Percentiles rank a stretch among this genome's conserved stretches.
These are phyloP conservation scores for Termitomyces sp. DNA, from an alignment of 768 basidiomycete species.

Conservation along the genomic window DNA sequence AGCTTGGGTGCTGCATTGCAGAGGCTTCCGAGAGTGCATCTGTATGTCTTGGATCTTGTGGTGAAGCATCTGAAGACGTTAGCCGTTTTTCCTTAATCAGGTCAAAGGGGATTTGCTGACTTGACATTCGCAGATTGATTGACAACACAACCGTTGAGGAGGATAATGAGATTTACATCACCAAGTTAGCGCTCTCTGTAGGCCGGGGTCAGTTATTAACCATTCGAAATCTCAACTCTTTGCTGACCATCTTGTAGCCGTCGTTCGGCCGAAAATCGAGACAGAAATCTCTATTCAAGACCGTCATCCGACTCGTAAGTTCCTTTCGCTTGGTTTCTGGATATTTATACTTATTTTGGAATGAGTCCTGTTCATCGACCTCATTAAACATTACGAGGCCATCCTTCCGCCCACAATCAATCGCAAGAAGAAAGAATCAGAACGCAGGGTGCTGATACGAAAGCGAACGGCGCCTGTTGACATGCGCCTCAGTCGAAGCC, in stretches of 20 bases:
- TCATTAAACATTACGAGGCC: slow-evolving; percentile 67
- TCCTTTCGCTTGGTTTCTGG: not conserved
- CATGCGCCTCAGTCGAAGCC: slow-evolving; percentile 79
- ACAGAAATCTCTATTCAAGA: slow-evolving; percentile 87
- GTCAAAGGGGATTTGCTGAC: not conserved
- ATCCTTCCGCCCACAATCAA: slow-evolving; percentile 79
- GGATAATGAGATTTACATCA: slow-evolving; percentile 70
- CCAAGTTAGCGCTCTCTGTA: slow-evolving; percentile 84
- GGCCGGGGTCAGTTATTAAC: slow-evolving; percentile 63
- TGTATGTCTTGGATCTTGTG: slow-evolving; percentile 75
- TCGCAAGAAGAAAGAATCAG: slow-evolving; percentile 84
- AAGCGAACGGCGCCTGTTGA: slow-evolving; percentile 88
- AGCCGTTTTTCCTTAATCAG: slow-evolving; percentile 18
- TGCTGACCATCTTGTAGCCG: slow-evolving; percentile 36
- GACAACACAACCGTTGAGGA: slow-evolving; percentile 67
- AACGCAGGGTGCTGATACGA: slow-evolving; percentile 74
- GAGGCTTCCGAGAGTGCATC: slow-evolving; percentile 71
- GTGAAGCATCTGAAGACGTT: slow-evolving; percentile 73
- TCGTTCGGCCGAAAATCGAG: slow-evolving; percentile 80
- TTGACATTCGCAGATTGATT: slow-evolving; percentile 48
- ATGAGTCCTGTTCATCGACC: slow-evolving; percentile 78
- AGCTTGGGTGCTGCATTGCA: slow-evolving; percentile 60
- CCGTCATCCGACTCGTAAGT: slow-evolving; percentile 74
- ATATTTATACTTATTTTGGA: not conserved
- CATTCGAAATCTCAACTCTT: not conserved